Percentiles rank a stretch among this genome's conserved stretches.
These are phyloP conservation scores for Rhizopogon sp. DNA, from an alignment of 768 basidiomycete species.

Conservation along the genomic window DNA sequence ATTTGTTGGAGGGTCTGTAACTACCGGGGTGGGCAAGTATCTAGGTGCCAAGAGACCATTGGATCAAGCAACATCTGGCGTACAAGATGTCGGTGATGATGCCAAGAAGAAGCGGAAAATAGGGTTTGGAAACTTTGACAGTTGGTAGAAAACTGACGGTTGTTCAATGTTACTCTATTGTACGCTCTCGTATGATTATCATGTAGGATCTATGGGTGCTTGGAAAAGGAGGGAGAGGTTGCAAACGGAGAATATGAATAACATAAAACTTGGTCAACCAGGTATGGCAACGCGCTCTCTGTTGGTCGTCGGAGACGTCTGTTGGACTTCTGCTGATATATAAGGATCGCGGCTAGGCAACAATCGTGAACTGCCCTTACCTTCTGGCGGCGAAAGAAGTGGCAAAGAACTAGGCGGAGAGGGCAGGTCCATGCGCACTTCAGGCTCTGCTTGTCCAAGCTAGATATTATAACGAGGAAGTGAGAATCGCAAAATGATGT, in stretches of 20 bases:
- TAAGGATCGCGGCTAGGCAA: constrained; percentile 2
- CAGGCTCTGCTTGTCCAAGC: constrained; percentile 25
- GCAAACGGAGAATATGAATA: background rate
- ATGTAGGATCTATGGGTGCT: background rate
- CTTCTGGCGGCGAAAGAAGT: constrained; percentile 10
- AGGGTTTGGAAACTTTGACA: constrained; percentile 90
- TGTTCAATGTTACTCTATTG: background rate
- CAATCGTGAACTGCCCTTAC: constrained; percentile 26
- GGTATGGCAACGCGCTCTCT: constrained; percentile 14
- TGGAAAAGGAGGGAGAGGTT: background rate
- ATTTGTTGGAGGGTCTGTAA: constrained; percentile 24
- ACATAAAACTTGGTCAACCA: constrained; percentile 11
- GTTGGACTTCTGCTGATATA: constrained; percentile 2
- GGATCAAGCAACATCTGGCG: constrained; percentile 13
- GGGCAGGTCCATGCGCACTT: constrained; percentile 41
- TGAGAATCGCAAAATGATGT: background rate
- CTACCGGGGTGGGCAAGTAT: constrained; percentile 73
- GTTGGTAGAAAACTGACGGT: constrained; percentile 46
- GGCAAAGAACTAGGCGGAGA: constrained; percentile 47
- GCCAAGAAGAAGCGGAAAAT: constrained; percentile 75
- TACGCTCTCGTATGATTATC: background rate
- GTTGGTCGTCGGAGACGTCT: background rate
- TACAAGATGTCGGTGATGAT: constrained; percentile 33
- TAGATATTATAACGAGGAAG: constrained; percentile 11
- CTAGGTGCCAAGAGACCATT: constrained; percentile 50